Evolutionary conservation across 2,329 filamentous ascomycete species (phyloP), one percentile per base, ranked within the genome.

Genomic region (Trichoderma cornu-damae): DNA sequence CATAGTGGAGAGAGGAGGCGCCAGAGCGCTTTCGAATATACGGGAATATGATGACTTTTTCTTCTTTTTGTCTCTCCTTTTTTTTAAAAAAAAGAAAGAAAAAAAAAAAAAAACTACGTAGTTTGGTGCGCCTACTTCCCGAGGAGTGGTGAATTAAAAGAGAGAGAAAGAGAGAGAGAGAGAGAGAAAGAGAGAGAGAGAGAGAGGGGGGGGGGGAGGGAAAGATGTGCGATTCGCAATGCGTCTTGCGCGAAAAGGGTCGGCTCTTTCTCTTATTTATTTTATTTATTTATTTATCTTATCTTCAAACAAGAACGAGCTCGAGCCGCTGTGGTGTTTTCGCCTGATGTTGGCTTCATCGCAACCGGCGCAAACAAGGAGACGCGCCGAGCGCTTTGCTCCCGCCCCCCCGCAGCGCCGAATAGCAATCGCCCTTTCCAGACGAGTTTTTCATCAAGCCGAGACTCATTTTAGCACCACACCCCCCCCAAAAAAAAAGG

Each of bases 21-120:
- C 30, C 20, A 54, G 24, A 22, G 38, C 48, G 37, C 48, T 46
- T n/a, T 55, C 42, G 28, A 54, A 58, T 58, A 58, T 53, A 58
- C 38, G 48, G 42, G 30, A 38, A 55, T 16, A 55, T 55, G 32
- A n/a, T n/a, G n/a, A n/a, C n/a, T n/a, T n/a, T n/a, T n/a, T 38
- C n/a, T 38, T 38, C 20, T 20, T 38, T 2, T 35, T 35, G 4
- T 28, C 26, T 28, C 26, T 28, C 26, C 8, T 28, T 42, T 52
- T 52, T 32, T 42, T 47, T 9, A 22, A 24, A 32, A 11, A n/a
- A n/a, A n/a, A n/a, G n/a, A n/a, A n/a, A n/a, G n/a, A n/a, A n/a
- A n/a, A n/a, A n/a, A n/a, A 42, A 22, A 4, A n/a, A 18, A 48
- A 40, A 18, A 24, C 8, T 18, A 14, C 35, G 35, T 30, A 50